Conservation (phyloP, 768 basidiomycete species). For the Mycena capillaripes region DNA sequence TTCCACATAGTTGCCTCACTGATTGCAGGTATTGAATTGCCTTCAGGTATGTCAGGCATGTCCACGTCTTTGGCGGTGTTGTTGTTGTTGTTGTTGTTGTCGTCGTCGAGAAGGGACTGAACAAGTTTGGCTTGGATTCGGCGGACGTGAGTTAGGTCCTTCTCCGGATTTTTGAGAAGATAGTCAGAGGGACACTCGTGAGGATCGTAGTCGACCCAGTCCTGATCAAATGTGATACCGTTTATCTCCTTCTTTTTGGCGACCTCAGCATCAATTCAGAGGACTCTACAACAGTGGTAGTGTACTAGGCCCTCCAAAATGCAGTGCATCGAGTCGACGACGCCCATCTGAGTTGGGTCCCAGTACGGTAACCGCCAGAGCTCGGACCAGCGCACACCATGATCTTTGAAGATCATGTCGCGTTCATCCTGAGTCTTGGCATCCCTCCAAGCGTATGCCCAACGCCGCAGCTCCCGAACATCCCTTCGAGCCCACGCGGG, state of each 20-base stretch:
- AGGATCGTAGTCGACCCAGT: conserved; percentile 31
- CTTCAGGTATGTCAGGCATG: conserved; percentile 28
- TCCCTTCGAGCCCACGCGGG: conserved; percentile 30
- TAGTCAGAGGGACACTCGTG: conserved; percentile 19
- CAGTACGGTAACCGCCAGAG: conserved; percentile 47
- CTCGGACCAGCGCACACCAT: conserved; percentile 45
- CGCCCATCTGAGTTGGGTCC: conserved; percentile 41
- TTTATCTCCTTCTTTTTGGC: conserved; percentile 27
- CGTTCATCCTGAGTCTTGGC: conserved; percentile 30
- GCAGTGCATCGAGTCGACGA: conserved; percentile 51
- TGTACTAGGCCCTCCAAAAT: conserved; percentile 41
- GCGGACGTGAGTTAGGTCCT: not conserved
- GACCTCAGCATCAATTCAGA: conserved; percentile 31
- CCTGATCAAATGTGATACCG: conserved; percentile 26
- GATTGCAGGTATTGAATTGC: conserved; percentile 21
- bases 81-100: conserved; percentile 1
- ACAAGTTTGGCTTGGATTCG: conserved; percentile 29
- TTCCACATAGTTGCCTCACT: conserved; percentile 10
- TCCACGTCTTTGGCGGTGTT: no score
- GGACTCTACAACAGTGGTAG: conserved; percentile 36
- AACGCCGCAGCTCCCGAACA: conserved; percentile 24
- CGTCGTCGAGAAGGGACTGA: conserved; percentile 5
- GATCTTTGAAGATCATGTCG: conserved; percentile 31
- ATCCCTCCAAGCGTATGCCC: conserved; percentile 30
- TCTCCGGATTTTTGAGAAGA: conserved; percentile 20